Evolutionary conservation across 176 grass and related monocot species (phyloP).

Genomic region (Lolium perenne): DNA sequence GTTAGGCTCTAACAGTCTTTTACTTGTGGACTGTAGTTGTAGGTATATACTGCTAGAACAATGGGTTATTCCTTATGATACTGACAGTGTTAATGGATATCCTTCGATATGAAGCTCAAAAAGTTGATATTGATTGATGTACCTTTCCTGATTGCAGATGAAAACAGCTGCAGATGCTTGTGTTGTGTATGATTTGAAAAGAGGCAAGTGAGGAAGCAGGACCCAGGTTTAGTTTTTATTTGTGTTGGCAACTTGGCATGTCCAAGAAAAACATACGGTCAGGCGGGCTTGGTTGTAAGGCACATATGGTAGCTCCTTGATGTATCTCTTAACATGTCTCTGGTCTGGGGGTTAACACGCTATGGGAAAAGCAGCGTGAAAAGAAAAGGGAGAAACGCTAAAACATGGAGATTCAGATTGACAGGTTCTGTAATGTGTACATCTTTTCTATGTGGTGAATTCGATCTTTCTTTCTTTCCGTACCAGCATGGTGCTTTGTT

Average conservation of each 20-base stretch:
- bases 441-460: background rate
- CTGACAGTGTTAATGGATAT: background rate
- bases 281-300: slow-evolving; percentile 27
- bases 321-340: slow-evolving; percentile 22
- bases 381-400: background rate
- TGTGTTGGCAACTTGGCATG: background rate
- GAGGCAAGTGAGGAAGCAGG: slow-evolving; percentile 56
- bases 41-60: background rate
- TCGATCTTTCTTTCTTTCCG: background rate
- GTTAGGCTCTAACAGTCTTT: slow-evolving; percentile 10
- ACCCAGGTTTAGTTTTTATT: slow-evolving; percentile 7
- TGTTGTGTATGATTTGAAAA: slow-evolving; percentile 65
- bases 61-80: background rate
- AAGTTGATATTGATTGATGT: background rate
- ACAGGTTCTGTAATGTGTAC: slow-evolving; percentile 30
- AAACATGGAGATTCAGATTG: background rate
- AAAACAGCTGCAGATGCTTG: slow-evolving; percentile 81
- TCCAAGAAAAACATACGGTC: slow-evolving; percentile 19
- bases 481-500: background rate
- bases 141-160: slow-evolving; percentile 50
- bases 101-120: background rate
- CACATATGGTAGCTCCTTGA: slow-evolving; percentile 26
- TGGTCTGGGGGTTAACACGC: background rate
- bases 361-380: slow-evolving; percentile 1
- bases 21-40: slow-evolving; percentile 3